Evolutionary conservation across 305 asterid genomes (phyloP), one percentile per base, ranked within the genome.

Genomic region (Fraxinus platypoda): DNA sequence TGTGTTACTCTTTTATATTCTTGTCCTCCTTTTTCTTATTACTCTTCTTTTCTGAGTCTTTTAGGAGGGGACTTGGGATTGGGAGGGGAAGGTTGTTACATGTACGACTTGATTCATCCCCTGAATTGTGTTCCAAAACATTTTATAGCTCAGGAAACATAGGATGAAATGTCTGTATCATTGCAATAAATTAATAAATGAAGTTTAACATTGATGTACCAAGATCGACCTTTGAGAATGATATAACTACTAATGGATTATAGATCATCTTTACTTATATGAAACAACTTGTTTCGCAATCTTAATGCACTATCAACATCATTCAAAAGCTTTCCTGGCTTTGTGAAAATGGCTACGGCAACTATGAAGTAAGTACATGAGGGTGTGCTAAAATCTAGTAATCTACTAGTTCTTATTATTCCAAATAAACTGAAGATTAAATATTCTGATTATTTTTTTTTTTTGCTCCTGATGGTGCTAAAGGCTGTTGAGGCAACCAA

Each of bases 401-500:
- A 13, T 46, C 19, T 46, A 13, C 52, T 17, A 52, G n/a, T 52
- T 17, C 19, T 52, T 17, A 19, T 54, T 1, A 4, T 54, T n/a
- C 23, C 25, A n/a, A n/a, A 3, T 4, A 3, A 15, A 15, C 8
- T 52, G n/a, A 17, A 52, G 62, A 52, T 3, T 52, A 54, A 54
- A 54, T 23, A 4, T 62, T 62, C n/a, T 8, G 71, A 62, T 8
- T 62, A 8, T 8, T 19, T 62, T 23, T 0, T 23, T 23, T 62
- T 8, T 62, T 62, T 8, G 1, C 8, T 37, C 23, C 72, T 72
- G 43, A 31, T 79, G 81, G 8, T 4, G 9, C 19, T 66, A 54
- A 79, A 89, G 91, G 87, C 84, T 81, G 82, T 21, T 3, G 91
- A 88, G 83, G 86, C 76, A 15, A 76, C 72, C n/a, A 41, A 57